Percentiles rank a stretch among this genome's conserved stretches.
Evolutionary conservation across 495 filamentous ascomycete species (phyloP).

Genomic region (Penicillium daleae): DNA sequence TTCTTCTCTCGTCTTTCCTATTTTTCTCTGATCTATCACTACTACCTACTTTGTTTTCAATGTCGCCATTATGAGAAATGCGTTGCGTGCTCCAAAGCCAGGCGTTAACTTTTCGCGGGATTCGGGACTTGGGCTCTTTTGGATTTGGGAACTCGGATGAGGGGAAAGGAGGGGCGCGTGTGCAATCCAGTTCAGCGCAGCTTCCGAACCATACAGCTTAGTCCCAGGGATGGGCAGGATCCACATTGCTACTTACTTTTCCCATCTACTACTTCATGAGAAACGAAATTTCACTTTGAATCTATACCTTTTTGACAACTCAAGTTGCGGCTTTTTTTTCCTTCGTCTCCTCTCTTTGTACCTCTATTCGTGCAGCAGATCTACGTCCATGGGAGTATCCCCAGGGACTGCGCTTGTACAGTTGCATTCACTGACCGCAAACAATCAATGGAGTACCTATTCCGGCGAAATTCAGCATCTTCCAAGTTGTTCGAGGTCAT

Average conservation of each 20-base stretch:
- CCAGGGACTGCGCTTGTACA: conserved; percentile 2
- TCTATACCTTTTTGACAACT: neutral
- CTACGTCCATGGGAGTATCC: neutral
- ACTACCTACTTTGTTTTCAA: conserved; percentile 10
- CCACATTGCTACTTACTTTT: conserved; percentile 12
- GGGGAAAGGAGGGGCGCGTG: neutral
- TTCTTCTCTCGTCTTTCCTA: neutral
- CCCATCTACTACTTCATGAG: conserved; percentile 7
- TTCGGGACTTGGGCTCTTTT: neutral
- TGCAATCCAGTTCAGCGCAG: neutral
- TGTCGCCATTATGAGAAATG: conserved; percentile 1
- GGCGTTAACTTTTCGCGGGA: conserved; percentile 4
- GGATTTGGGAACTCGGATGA: conserved; percentile 4
- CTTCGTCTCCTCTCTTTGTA: neutral
- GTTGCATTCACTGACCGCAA: conserved; percentile 19
- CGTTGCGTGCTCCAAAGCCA: neutral
- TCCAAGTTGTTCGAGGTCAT: neutral
- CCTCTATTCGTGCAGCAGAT: neutral
- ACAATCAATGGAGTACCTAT: conserved; percentile 6
- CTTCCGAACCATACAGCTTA: neutral
- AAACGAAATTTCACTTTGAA: conserved; percentile 14
- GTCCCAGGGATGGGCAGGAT: conserved; percentile 10
- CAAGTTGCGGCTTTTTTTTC: neutral
- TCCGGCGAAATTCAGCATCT: conserved; percentile 4
- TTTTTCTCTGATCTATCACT: conserved; percentile 1